Percentiles rank a stretch among this genome's conserved stretches.
Conservation (phyloP, 768 basidiomycete genomes). For the Lepiota subincarnata region DNA sequence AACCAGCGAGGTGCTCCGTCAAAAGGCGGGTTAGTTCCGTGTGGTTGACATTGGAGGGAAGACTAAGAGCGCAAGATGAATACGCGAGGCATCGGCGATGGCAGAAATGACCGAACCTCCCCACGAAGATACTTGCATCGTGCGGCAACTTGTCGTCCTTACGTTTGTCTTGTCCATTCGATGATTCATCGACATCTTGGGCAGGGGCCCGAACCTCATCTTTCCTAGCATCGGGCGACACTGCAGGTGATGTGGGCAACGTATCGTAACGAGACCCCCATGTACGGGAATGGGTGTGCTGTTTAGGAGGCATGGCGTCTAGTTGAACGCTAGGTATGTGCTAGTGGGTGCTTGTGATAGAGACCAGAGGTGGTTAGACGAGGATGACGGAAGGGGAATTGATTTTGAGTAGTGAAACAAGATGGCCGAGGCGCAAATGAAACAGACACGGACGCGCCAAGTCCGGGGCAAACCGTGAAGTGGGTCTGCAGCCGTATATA, state of each 20-base stretch:
- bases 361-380: slow-evolving; percentile 13
- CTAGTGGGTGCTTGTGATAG: slow-evolving; percentile 17
- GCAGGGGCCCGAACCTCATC: slow-evolving; percentile 15
- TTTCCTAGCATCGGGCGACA: slow-evolving; percentile 29
- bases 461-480: slow-evolving; percentile 2
- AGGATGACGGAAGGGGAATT: slow-evolving; percentile 15
- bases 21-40: slow-evolving; percentile 57
- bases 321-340: slow-evolving; percentile 16
- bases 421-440: background rate
- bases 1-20: slow-evolving; percentile 60
- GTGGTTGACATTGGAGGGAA: slow-evolving; percentile 67
- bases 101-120: slow-evolving; percentile 49
- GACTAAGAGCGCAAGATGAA: slow-evolving; percentile 32
- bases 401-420: slow-evolving; percentile 1
- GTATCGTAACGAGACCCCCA: slow-evolving; percentile 77
- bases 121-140: slow-evolving; percentile 81
- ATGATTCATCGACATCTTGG: slow-evolving; percentile 12
- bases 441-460: slow-evolving; percentile 6
- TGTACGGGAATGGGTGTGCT: slow-evolving; percentile 35
- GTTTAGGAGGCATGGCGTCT: slow-evolving; percentile 42
- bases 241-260: slow-evolving; percentile 47
- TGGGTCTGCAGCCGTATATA: background rate
- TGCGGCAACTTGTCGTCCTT: slow-evolving; percentile 54
- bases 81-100: background rate
- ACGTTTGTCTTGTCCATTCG: slow-evolving; percentile 22